phyloP scores from a whole-genome alignment of 2,329 filamentous ascomycete species.

The Claviceps sp. region DNA sequence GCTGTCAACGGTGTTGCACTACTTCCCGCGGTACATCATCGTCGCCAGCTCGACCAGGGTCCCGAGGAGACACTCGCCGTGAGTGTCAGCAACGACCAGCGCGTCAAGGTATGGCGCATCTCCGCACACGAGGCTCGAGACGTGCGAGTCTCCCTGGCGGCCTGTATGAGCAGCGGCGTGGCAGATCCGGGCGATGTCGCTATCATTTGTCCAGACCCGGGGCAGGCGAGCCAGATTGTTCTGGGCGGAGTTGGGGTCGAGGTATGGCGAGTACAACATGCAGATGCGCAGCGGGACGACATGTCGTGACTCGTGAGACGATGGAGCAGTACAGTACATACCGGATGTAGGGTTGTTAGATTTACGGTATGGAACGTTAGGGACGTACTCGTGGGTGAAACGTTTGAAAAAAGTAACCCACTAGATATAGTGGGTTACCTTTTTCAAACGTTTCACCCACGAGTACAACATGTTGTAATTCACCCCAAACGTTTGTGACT shows the following conservation, averaged over 20 bases:
- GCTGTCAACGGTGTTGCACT: constrained; percentile 49
- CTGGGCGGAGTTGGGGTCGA: constrained; percentile 35
- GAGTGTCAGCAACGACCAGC: constrained; percentile 47
- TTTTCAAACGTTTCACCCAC: no score
- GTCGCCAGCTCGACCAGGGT: background rate
- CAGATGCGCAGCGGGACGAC: background rate
- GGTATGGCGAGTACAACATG: constrained; percentile 20
- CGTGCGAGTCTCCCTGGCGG: constrained; percentile 25
- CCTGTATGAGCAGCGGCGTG: constrained; percentile 42
- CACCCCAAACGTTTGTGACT: no score
- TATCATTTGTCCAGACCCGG: constrained; percentile 14
- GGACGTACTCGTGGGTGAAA: no score
- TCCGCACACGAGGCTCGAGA: constrained; percentile 8
- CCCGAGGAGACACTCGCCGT: constrained; percentile 18
- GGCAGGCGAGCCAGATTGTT: constrained; percentile 16
- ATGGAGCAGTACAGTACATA: background rate
- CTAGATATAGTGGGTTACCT: no score
- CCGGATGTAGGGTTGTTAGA: no score
- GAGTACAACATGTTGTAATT: no score
- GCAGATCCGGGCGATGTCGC: constrained; percentile 44
- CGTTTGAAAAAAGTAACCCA: no score
- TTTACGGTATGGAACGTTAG: no score
- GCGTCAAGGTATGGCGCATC: constrained; percentile 42
- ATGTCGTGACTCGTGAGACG: background rate
- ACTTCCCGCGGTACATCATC: constrained; percentile 9